Evolutionary conservation across 495 filamentous ascomycete species (phyloP).

Genomic region (Extremus antarcticus): DNA sequence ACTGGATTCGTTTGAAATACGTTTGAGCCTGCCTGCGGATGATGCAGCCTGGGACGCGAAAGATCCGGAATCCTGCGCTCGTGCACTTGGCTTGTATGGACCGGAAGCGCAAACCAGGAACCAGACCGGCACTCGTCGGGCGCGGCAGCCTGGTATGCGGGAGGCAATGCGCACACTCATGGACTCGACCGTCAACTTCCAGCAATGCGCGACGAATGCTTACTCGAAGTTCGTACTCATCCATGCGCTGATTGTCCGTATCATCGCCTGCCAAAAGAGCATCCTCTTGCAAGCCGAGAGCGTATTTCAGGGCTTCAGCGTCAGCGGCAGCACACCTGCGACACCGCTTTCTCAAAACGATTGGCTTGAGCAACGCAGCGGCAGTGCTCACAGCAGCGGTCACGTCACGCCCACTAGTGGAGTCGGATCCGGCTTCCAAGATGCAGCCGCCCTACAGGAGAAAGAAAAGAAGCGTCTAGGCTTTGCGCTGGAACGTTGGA

Average conservation of each 20-base stretch:
- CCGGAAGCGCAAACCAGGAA: constrained; percentile 37
- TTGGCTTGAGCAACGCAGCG: constrained; percentile 30
- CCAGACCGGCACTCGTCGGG: constrained; percentile 44
- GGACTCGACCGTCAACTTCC: constrained; percentile 40
- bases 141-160: constrained; percentile 48
- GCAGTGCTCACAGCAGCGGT: constrained; percentile 35
- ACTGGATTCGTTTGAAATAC: constrained; percentile 46
- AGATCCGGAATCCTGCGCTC: constrained; percentile 44
- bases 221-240: constrained; percentile 62
- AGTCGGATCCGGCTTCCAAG: neutral
- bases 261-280: constrained; percentile 23
- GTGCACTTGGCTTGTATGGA: constrained; percentile 47
- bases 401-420: constrained; percentile 39
- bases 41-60: constrained; percentile 57
- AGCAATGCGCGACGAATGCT: constrained; percentile 47
- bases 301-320: constrained; percentile 7
- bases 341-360: constrained; percentile 41
- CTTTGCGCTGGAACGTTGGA: constrained; percentile 52
- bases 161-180: constrained; percentile 44
- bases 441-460: neutral
- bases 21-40: constrained; percentile 51
- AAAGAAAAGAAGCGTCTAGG: constrained; percentile 25
- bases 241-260: constrained; percentile 43
- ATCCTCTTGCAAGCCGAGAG: constrained; percentile 8
- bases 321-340: constrained; percentile 26